A percentile compares a stretch with the other conserved stretches of the same genome.
phyloP scores from a whole-genome alignment of 2,329 filamentous ascomycete genomes.

The Cordyceps javanica region DNA sequence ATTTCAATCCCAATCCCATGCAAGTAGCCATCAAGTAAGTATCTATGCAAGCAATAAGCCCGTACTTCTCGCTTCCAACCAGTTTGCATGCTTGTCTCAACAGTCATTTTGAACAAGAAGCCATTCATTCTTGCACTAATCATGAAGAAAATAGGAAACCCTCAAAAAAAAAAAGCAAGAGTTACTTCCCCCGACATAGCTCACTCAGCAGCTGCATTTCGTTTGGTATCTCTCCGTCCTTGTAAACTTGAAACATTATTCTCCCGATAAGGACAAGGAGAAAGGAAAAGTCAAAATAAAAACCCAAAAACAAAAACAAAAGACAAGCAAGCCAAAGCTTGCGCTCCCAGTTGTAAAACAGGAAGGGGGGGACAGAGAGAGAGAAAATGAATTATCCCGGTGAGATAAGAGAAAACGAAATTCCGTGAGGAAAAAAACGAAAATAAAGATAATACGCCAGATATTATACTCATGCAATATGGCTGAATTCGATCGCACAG shows the following conservation, averaged over 20 bases:
- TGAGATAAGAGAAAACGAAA: background rate
- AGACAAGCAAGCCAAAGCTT: background rate
- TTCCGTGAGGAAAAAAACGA: background rate
- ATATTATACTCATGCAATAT: conserved; percentile 3
- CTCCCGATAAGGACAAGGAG: background rate
- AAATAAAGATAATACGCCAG: background rate
- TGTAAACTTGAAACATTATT: background rate
- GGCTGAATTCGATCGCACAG: background rate
- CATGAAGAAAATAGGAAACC: background rate
- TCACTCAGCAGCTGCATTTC: background rate
- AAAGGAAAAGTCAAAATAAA: background rate
- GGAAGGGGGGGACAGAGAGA: no score
- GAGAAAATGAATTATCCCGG: no score
- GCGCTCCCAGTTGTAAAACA: background rate
- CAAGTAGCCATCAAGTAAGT: no score
- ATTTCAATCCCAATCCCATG: no score
- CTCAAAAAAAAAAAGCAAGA: background rate
- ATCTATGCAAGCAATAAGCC: background rate
- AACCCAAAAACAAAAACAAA: background rate
- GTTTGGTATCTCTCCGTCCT: background rate
- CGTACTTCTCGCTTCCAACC: background rate
- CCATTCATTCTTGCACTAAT: background rate
- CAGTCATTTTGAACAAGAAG: background rate
- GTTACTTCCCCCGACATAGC: background rate
- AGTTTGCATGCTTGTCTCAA: background rate